Conservation (phyloP, 768 basidiomycete species). For the Mycena belliarum region DNA sequence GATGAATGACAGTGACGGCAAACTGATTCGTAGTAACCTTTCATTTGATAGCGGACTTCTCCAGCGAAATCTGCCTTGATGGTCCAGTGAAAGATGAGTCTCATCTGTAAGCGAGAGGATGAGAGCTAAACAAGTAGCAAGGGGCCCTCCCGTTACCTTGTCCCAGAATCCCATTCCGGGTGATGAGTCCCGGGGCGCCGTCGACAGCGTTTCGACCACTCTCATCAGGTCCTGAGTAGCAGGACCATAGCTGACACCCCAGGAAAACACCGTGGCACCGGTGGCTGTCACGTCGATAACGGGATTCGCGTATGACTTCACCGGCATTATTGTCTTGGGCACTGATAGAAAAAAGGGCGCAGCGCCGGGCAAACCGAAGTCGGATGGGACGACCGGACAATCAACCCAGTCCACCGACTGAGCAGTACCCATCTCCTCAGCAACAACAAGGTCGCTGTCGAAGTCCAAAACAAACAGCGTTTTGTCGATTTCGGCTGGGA, state of each 20-base stretch:
- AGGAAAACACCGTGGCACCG: conserved; percentile 72
- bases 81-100: conserved; percentile 85
- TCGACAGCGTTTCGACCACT: conserved; percentile 78
- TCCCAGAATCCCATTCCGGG: conserved; percentile 93
- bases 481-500: conserved; percentile 51
- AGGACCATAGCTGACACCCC: conserved; percentile 87
- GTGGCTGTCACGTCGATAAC: conserved; percentile 64
- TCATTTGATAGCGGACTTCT: conserved; percentile 80
- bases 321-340: conserved; percentile 93
- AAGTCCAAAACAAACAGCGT: conserved; percentile 56
- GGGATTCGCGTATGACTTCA: conserved; percentile 88
- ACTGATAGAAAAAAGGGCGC: conserved; percentile 59
- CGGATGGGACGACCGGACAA: conserved; percentile 60
- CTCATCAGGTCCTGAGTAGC: conserved; percentile 86
- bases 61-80: conserved; percentile 63
- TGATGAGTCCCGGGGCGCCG: conserved; percentile 77
- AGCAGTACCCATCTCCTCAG: conserved; percentile 78
- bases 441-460: conserved; percentile 79
- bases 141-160: conserved; percentile 55
- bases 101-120: conserved; percentile 44
- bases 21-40: conserved; percentile 53
- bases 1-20: not conserved
- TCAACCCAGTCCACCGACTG: conserved; percentile 72
- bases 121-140: not conserved
- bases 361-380: conserved; percentile 52